Evolutionary conservation across 805 yeast genomes (phyloP), one percentile per base, ranked within the genome.

Genomic region (Candida montana): DNA sequence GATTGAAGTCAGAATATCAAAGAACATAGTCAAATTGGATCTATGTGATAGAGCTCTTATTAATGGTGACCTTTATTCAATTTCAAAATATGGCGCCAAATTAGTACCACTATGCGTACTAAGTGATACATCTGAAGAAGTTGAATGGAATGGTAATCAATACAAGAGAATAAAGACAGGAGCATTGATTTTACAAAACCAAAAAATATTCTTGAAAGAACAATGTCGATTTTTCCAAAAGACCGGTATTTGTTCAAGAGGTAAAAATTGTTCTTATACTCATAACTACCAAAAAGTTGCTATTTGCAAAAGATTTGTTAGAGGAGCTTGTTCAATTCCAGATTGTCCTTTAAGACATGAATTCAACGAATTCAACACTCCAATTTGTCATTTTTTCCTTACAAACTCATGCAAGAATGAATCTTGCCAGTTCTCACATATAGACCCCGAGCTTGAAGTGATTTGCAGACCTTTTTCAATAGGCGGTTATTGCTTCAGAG

Each of bases 401-500:
- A 52, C 52, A 5, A 76, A 74, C 1, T 44, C 58, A 12, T 79
- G 86, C 54, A 59, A 65, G 2, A 77, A 76, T 44, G 51, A 54
- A 4, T 59, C 68, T 28, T 79, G 86, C 59, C 64, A 59, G 51
- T 87, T 56, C 51, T 63, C 67, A 27, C 85, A 72, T 60, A 72
- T 67, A 64, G 52, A 52, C 39, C 75, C 68, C 30, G 59, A 49
- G 21, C 51, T 57, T 34, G 69, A 65, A 23, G 61, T 78, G 4
- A 65, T 77, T 1, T 85, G 95, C 54, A 66, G 86, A 18, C 78
- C 74, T 23, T 86, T 85, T 64, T 73, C 90, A 5, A 51, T 79
- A 27, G 75, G 75, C 15, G 89, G 90, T 1, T 83, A 74, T 63
- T 86, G 95, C 59, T 72, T 65, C 24, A 58, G 74, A 19, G 95